Evolutionary conservation across 2,329 filamentous ascomycete genomes (phyloP).

Genomic region (Ophiostoma sp.): DNA sequence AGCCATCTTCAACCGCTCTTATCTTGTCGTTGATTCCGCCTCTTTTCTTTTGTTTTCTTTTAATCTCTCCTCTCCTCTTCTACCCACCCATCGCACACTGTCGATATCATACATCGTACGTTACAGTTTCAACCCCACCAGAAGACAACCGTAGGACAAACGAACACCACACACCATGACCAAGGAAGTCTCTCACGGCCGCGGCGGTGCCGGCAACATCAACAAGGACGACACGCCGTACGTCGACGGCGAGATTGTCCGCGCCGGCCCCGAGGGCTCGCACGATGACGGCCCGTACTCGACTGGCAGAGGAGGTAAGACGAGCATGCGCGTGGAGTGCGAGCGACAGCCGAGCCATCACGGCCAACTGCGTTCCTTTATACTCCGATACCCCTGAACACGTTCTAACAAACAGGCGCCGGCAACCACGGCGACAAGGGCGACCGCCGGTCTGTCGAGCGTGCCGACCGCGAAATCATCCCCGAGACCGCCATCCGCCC

Average conservation of each 20-base stretch:
- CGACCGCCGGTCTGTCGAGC: conserved; percentile 34
- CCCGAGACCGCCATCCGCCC: conserved; percentile 49
- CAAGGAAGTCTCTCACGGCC: conserved; percentile 53
- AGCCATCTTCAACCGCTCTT: neutral
- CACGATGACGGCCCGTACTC: conserved; percentile 56
- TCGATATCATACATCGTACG: neutral
- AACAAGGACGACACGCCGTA: conserved; percentile 53
- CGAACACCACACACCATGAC: conserved; percentile 17
- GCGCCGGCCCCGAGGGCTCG: conserved; percentile 49
- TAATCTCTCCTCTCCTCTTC: conserved; percentile 14
- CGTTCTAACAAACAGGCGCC: conserved; percentile 40
- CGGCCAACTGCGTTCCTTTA: too few species aligned
- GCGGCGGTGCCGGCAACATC: conserved; percentile 59
- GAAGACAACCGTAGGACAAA: neutral
- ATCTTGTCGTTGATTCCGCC: neutral
- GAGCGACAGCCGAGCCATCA: too few species aligned
- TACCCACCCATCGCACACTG: neutral
- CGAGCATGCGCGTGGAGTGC: neutral
- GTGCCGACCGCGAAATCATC: conserved; percentile 49
- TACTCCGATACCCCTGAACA: too few species aligned
- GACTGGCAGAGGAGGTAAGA: conserved; percentile 54
- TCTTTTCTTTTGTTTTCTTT: conserved; percentile 20
- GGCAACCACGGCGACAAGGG: conserved; percentile 54
- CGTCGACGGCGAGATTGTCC: conserved; percentile 57
- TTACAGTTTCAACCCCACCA: neutral